Evolutionary conservation across 1,284 basidiomycete species (phyloP), one percentile per base, ranked within the genome.

Genomic region (Ustilago shanxiensis): DNA sequence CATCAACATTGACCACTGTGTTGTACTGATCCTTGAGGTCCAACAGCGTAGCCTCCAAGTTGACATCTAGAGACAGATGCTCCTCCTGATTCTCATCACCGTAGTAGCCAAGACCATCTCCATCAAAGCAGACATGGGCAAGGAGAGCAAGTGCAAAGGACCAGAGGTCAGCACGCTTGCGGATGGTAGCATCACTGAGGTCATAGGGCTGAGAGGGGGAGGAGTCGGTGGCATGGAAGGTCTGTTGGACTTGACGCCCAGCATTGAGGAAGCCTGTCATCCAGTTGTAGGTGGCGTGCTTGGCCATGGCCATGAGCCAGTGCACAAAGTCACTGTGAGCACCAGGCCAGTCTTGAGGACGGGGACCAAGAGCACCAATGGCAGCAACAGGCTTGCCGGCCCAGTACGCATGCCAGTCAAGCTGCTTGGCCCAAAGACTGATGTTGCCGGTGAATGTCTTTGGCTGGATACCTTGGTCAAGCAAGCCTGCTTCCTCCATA

Each of bases 371-470:
- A 35, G 51, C 29, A 16, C 51, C 51, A 53, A 53, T 53, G 31
- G 51, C 31, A 8, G 31, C 44, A n/a, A 47, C 44, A 20, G 44
- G 44, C 44, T 47, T 47, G 44, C 44, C 44, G 22, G 44, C 44
- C 51, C 51, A 53, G 29, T 53, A 53, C 9, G 29, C 51, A 33
- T 53, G 51, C 51, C 51, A 53, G 29, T 20, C 18, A 2, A 53
- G 51, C n/a, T 53, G 26, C 31, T 53, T 33, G n/a, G 20, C 8
- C 51, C 51, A 53, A 33, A 11, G 31, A 29, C 51, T 52, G 51
- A 52, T 52, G 51, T 52, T 52, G 31, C 51, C 51, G 14, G 29
- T 52, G 26, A 52, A 26, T 16, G 31, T 52, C 51, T 52, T 52
- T 18, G 51, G 51, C 31, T 33, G 51, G n/a, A 33, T 33, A 13